These are phyloP conservation scores for Pythium guiyangense DNA, from an alignment of 352 stramenopile genomes.

Conservation along the genomic window DNA sequence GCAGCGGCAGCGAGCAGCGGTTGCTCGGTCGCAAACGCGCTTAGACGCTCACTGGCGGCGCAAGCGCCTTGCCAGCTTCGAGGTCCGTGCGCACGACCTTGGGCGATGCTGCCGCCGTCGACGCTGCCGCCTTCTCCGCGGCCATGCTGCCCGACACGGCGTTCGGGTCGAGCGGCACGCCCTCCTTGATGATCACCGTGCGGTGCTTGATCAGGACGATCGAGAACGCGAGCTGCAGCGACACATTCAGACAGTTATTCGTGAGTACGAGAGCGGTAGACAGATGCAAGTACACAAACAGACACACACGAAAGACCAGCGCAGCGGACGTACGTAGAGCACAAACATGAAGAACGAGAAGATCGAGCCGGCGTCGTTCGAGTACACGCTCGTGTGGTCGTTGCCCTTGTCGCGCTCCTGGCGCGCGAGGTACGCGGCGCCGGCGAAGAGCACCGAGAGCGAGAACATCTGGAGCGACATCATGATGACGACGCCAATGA, in stretches of 20 bases:
- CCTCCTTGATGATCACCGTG: conserved; percentile 82
- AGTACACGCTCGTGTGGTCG: conserved; percentile 60
- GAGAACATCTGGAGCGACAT: conserved; percentile 88
- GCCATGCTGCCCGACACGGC: conserved; percentile 13
- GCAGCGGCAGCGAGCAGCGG: no score
- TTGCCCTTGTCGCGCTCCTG: conserved; percentile 54
- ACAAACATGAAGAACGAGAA: conserved; percentile 88
- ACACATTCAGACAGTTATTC: not conserved
- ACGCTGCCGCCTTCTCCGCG: conserved; percentile 50
- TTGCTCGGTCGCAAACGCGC: not conserved
- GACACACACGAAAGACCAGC: no score
- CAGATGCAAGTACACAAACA: no score
- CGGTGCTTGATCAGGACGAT: conserved; percentile 71
- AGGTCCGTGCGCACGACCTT: conserved; percentile 64
- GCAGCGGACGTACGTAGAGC: conserved; percentile 83
- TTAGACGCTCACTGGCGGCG: conserved; percentile 69
- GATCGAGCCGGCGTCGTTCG: conserved; percentile 68
- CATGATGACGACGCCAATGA: conserved; percentile 89
- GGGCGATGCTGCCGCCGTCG: conserved; percentile 36
- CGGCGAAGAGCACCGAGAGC: conserved; percentile 72
- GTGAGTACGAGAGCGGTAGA: not conserved
- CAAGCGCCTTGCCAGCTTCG: conserved; percentile 49
- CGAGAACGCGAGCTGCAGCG: conserved; percentile 45
- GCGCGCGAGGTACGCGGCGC: conserved; percentile 61
- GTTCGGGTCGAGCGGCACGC: conserved; percentile 35